Evolutionary conservation across 495 filamentous ascomycete species (phyloP).

Genomic region (Trichocladium antarcticum): DNA sequence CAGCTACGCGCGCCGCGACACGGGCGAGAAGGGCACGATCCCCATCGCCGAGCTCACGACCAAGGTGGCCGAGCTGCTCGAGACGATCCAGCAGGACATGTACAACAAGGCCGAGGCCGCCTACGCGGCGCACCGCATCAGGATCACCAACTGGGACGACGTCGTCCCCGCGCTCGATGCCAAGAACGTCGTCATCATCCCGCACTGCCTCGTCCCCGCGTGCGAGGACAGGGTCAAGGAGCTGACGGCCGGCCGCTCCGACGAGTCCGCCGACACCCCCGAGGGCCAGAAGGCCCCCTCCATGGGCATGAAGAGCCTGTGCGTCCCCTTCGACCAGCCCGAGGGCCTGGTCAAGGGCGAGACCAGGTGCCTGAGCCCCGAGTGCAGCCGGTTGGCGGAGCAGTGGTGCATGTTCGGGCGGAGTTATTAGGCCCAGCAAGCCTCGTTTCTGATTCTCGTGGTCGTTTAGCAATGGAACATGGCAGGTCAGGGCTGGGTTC

Average conservation of each 20-base stretch:
- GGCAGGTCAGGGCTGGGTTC: neutral
- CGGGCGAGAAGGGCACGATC: constrained; percentile 67
- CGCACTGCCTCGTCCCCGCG: constrained; percentile 64
- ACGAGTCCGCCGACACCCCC: constrained; percentile 51
- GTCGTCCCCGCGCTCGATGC: constrained; percentile 76
- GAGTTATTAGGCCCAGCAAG: constrained; percentile 34
- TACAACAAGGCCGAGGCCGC: constrained; percentile 69
- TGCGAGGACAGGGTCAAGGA: constrained; percentile 96
- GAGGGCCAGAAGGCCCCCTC: constrained; percentile 72
- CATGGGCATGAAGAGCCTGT: constrained; percentile 96
- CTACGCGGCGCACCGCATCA: constrained; percentile 66
- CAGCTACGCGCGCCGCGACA: constrained; percentile 75
- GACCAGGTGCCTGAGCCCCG: constrained; percentile 82
- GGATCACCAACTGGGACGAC: constrained; percentile 77
- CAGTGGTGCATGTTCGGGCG: constrained; percentile 83
- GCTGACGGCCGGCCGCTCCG: constrained; percentile 58
- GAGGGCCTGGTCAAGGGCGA: constrained; percentile 63
- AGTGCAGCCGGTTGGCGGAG: constrained; percentile 62
- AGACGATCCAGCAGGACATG: constrained; percentile 78
- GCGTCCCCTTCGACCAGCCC: constrained; percentile 95
- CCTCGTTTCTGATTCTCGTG: neutral
- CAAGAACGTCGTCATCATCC: constrained; percentile 86
- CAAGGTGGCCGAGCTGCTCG: constrained; percentile 66
- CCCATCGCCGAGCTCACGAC: constrained; percentile 57
- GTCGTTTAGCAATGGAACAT: neutral